These are phyloP conservation scores for Lactifluus rugatus DNA, from an alignment of 768 basidiomycete species.

Conservation along the genomic window DNA sequence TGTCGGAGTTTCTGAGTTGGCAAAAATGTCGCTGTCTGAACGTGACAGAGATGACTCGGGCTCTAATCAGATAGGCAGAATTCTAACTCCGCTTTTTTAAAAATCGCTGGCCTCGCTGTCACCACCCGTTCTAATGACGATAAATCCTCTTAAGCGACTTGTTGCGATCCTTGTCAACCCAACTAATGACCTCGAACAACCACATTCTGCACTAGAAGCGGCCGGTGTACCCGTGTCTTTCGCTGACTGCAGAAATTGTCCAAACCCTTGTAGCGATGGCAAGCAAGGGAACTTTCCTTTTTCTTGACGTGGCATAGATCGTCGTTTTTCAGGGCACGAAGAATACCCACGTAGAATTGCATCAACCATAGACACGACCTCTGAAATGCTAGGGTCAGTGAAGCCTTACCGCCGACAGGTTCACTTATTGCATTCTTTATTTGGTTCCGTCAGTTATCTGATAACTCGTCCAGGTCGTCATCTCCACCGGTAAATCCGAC, in stretches of 20 bases:
- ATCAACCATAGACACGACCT: conserved; percentile 55
- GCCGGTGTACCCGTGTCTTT: conserved; percentile 23
- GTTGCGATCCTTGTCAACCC: conserved; percentile 13
- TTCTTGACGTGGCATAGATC: background rate
- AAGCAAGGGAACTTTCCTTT: conserved; percentile 12
- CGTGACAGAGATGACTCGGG: too few relatives aligned
- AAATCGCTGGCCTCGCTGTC: too few relatives aligned
- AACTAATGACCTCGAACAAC: conserved; percentile 10
- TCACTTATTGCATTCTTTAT: conserved; percentile 13
- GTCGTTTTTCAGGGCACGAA: conserved; percentile 46
- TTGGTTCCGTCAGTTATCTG: conserved; percentile 1
- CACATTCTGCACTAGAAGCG: conserved; percentile 15
- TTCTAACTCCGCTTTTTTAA: too few relatives aligned
- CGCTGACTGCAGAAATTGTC: conserved; percentile 24
- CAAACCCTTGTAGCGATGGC: conserved; percentile 27
- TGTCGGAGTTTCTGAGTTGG: too few relatives aligned
- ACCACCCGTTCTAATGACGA: background rate
- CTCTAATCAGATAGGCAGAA: background rate
- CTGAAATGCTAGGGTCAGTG: conserved; percentile 76
- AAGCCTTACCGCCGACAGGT: conserved; percentile 81
- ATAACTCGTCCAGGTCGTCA: conserved; percentile 48
- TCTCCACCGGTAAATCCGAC: conserved; percentile 84
- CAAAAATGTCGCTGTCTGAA: too few relatives aligned
- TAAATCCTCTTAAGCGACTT: conserved; percentile 12
- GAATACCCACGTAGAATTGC: conserved; percentile 65